Conservation (phyloP, 805 yeast species). For the Spathaspora arborariae region DNA sequence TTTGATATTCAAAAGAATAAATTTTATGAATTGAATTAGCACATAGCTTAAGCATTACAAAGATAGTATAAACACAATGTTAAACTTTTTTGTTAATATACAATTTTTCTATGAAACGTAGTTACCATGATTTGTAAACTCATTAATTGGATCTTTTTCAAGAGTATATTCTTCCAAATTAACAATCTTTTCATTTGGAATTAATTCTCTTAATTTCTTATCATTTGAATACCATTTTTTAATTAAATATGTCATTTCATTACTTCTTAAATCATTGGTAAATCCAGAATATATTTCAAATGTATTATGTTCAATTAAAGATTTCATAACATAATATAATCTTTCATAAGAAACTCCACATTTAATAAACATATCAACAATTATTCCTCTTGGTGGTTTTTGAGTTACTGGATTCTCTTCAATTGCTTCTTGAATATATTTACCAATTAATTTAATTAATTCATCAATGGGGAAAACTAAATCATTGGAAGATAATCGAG, state of each 20-base stretch:
- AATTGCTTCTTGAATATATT: constrained; percentile 42
- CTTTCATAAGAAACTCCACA: constrained; percentile 64
- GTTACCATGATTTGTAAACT: constrained; percentile 16
- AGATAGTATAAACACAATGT: background rate
- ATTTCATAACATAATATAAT: constrained; percentile 60
- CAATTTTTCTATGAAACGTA: background rate
- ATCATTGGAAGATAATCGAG: constrained; percentile 63
- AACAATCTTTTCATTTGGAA: constrained; percentile 44
- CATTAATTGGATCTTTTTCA: constrained; percentile 54
- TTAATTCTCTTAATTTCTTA: constrained; percentile 55
- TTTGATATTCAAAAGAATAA: constrained; percentile 39
- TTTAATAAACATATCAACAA: constrained; percentile 59
- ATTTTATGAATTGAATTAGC: constrained; percentile 42
- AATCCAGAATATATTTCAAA: constrained; percentile 51
- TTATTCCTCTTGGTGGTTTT: constrained; percentile 48
- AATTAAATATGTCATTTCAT: constrained; percentile 63
- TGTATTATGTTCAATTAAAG: constrained; percentile 56
- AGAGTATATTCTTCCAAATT: constrained; percentile 44
- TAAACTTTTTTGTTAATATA: background rate
- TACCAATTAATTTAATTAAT: constrained; percentile 61
- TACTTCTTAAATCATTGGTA: constrained; percentile 29
- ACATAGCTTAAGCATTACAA: too few species aligned
- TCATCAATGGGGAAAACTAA: constrained; percentile 76
- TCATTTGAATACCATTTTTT: constrained; percentile 66
- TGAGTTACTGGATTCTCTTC: constrained; percentile 29